A percentile compares a stretch with the other conserved stretches of the same genome.
These are phyloP conservation scores for Kalanchoe fedtschenkoi DNA, from an alignment of 164 flowering plant species.

Conservation along the genomic window DNA sequence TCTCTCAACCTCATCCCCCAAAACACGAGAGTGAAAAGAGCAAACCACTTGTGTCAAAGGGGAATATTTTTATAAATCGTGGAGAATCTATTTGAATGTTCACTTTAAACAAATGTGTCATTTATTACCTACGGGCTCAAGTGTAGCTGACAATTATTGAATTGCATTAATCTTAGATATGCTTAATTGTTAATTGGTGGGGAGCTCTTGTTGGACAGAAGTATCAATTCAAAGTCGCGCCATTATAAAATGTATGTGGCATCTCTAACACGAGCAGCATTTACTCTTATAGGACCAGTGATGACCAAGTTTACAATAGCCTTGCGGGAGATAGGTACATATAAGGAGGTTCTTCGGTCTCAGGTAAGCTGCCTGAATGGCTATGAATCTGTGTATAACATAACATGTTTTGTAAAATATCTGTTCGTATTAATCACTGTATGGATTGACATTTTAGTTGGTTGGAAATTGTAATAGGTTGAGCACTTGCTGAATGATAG, in stretches of 20 bases:
- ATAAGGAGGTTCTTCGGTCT: conserved; percentile 90
- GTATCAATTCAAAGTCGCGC: not conserved
- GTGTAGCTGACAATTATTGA: not conserved
- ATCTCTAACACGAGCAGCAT: not conserved
- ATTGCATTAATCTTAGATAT: not conserved
- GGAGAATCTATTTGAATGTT: not conserved
- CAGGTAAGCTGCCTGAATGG: conserved; percentile 37
- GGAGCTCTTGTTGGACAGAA: not conserved
- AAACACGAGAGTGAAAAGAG: not conserved
- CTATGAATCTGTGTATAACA: not conserved
- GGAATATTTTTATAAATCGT: not conserved
- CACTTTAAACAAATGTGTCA: not conserved
- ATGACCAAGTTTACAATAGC: conserved; percentile 97
- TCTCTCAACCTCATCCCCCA: not conserved
- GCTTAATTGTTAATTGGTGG: not conserved
- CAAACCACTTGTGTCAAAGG: not conserved
- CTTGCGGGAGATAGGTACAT: conserved; percentile 92
- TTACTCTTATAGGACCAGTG: conserved; percentile 56
- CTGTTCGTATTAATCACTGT: not conserved
- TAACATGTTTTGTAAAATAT: not conserved
- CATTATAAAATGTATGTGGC: not conserved
- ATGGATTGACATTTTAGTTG: not conserved
- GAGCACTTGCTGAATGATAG: conserved; percentile 45
- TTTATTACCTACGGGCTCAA: too few relatives aligned
- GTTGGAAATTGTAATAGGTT: conserved; percentile 20